A percentile compares a stretch with the other conserved stretches of the same genome.
Conservation (phyloP, 129 eudicot genomes). For the Flaveria brownii region DNA sequence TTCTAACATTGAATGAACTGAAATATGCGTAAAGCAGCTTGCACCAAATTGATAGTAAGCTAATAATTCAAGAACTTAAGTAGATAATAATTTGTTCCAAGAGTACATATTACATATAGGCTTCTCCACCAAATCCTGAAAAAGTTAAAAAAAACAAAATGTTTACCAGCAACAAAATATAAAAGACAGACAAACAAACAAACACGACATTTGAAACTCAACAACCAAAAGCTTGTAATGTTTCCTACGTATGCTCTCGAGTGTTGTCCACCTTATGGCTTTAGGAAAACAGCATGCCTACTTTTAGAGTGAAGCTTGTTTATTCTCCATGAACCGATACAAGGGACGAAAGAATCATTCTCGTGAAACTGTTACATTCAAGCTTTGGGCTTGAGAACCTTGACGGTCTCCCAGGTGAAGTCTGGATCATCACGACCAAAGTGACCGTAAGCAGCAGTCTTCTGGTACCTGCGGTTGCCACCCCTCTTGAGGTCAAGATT, state of each 20-base stretch:
- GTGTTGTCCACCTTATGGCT: constrained; percentile 29
- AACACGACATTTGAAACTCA: constrained; percentile 29
- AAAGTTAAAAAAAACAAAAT: constrained; percentile 32
- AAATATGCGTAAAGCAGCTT: background rate
- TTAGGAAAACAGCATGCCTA: constrained; percentile 23
- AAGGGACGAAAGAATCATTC: constrained; percentile 32
- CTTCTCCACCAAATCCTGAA: constrained; percentile 39
- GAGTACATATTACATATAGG: constrained; percentile 47
- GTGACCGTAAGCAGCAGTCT: constrained; percentile 50
- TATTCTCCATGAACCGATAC: constrained; percentile 23
- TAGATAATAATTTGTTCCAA: constrained; percentile 34
- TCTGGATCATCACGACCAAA: constrained; percentile 49
- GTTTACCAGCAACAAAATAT: constrained; percentile 33
- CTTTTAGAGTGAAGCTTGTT: constrained; percentile 25
- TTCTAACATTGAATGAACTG: background rate
- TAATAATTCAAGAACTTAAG: constrained; percentile 19
- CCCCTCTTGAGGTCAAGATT: constrained; percentile 48
- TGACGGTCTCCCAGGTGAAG: constrained; percentile 49
- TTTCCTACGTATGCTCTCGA: constrained; percentile 32
- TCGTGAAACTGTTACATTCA: constrained; percentile 28
- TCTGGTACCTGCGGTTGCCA: constrained; percentile 51
- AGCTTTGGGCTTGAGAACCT: constrained; percentile 44
- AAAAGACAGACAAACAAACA: constrained; percentile 36
- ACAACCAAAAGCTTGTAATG: constrained; percentile 33
- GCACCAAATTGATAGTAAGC: background rate